A percentile compares a stretch with the other conserved stretches of the same genome.
Conservation (phyloP, 1,284 basidiomycete species). For the Tilletia horrida region DNA sequence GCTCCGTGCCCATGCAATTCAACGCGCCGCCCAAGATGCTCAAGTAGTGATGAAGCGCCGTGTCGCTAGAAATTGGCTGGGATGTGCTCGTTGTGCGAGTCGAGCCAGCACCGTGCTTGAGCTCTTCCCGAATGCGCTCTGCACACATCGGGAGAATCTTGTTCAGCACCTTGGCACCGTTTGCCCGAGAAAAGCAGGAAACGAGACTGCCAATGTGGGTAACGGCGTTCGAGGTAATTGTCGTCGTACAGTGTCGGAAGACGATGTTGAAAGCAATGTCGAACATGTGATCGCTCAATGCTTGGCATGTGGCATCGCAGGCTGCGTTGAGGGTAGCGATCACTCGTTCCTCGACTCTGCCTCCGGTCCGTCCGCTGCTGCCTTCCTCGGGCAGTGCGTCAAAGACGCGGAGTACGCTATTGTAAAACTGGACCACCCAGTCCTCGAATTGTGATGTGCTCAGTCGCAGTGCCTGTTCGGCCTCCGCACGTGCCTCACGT, state of each 20-base stretch:
- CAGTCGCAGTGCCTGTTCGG: conserved; percentile 61
- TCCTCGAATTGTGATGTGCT: conserved; percentile 74
- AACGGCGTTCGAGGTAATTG: conserved; percentile 72
- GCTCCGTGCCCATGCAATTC: conserved; percentile 35
- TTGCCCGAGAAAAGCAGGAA: conserved; percentile 75
- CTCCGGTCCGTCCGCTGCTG: conserved; percentile 67
- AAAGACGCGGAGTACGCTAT: conserved; percentile 78
- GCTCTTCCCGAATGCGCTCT: conserved; percentile 76
- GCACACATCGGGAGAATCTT: conserved; percentile 78
- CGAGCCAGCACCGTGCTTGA: conserved; percentile 88
- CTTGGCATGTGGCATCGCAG: conserved; percentile 78
- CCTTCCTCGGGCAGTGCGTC: conserved; percentile 93
- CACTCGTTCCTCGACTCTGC: conserved; percentile 78
- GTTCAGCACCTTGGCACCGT: conserved; percentile 72
- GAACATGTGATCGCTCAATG: conserved; percentile 82
- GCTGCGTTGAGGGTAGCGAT: conserved; percentile 77
- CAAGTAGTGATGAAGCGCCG: conserved; percentile 83
- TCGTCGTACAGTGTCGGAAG: conserved; percentile 74
- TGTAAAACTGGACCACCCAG: conserved; percentile 85
- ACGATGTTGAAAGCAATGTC: conserved; percentile 80
- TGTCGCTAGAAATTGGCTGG: conserved; percentile 79
- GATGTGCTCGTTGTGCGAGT: conserved; percentile 81
- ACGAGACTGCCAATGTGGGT: conserved; percentile 85
- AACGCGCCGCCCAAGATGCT: conserved; percentile 49
- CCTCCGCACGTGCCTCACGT: conserved; percentile 54